Percentiles rank a stretch among this genome's conserved stretches.
Evolutionary conservation across 192 early-diverging fungal genomes (phyloP).

Genomic region (Dimargaris cristalligena): DNA sequence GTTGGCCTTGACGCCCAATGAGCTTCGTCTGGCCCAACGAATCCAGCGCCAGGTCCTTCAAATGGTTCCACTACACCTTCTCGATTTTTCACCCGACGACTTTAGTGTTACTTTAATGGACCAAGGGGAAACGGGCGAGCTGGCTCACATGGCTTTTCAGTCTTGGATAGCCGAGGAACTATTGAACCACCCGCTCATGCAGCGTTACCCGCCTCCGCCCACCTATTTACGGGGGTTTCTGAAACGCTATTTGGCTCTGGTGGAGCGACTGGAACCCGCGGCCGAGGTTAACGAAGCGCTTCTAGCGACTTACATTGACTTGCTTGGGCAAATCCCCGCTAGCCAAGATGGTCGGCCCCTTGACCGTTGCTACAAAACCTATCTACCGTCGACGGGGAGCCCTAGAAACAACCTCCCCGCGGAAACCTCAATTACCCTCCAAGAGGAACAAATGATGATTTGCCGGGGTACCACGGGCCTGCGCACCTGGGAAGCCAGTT

Average conservation of each 20-base stretch:
- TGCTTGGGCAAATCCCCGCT: too few relatives aligned
- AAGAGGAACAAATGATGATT: constrained; percentile 31
- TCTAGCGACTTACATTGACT: background rate
- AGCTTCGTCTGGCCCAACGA: background rate
- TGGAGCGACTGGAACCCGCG: background rate
- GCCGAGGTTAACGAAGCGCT: background rate
- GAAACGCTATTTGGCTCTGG: constrained; percentile 2
- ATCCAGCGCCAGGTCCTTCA: constrained; percentile 7
- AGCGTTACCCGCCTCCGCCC: background rate
- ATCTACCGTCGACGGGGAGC: too few relatives aligned
- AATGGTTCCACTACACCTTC: constrained; percentile 3
- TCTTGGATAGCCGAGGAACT: background rate
- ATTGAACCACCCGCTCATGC: background rate
- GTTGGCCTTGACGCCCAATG: too few relatives aligned
- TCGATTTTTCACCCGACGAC: background rate
- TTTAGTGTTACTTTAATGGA: too few relatives aligned
- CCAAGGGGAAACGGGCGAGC: too few relatives aligned
- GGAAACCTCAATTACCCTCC: constrained; percentile 24
- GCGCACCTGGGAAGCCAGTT: constrained; percentile 42
- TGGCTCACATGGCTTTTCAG: background rate
- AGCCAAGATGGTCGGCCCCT: too few relatives aligned
- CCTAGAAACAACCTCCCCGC: too few relatives aligned
- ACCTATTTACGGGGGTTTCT: constrained; percentile 5
- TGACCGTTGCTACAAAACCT: too few relatives aligned
- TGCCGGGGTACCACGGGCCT: constrained; percentile 44